Evolutionary conservation across 495 filamentous ascomycete genomes (phyloP), one percentile per base, ranked within the genome.

Genomic region (Zalerion maritima): DNA sequence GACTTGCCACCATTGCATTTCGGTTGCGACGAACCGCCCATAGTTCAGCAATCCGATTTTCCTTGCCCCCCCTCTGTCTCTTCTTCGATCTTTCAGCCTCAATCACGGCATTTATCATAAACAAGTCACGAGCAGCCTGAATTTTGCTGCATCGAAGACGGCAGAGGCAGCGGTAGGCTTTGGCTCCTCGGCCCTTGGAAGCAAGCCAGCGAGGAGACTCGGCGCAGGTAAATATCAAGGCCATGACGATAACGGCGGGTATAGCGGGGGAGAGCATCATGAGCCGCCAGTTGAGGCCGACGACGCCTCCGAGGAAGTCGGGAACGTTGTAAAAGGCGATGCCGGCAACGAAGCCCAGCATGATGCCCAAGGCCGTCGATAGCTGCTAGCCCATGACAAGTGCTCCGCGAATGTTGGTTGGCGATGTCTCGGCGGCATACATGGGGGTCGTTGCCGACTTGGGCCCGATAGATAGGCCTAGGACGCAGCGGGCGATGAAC

Each of bases 291-390:
- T 81, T 83, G 2, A 85, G 55, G 6, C 72, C 75, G 10, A 64
- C 55, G 14, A 75, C 65, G n/a, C 64, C 56, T 14, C 58, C 47
- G 9, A 43, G 37, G 18, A 40, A 36, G 44, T 73, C 57, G 4
- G 57, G 46, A 6, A 83, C 71, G 17, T 68, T 42, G 41, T 70
- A 78, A 48, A 91, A 83, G 12, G 70, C 76, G 12, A 91, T 51
- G 46, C 78, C 78, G 9, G 73, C 67, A 2, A 68, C 66, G 43
- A 78, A 82, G 9, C 81, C 81, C 10, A 84, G 33, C 67, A 85
- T 77, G 43, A 85, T 82, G 2, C 81, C 81, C 36, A 84, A 84
- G 2, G 81, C 81, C 1, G 78, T 85, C 75, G 75, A 85, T 69
- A 83, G 74, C 49, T 86, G 82, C 81, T 82, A 87, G 39, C 33